Conservation (phyloP, 805 yeast genomes). For the Wickerhamomyces pijperi region DNA sequence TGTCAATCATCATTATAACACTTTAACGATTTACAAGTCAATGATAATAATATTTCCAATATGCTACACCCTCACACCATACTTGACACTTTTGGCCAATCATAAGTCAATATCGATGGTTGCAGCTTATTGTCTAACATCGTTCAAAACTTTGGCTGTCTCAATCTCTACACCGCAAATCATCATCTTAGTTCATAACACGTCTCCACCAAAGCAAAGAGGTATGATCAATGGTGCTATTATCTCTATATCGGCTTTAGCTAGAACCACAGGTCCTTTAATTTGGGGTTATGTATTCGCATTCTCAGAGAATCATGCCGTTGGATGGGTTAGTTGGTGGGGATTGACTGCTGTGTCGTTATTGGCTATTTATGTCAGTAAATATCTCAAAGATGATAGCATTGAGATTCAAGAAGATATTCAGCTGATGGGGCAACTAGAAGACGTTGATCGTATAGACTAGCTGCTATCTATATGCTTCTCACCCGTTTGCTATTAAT, state of each 20-base stretch:
- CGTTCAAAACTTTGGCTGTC: slow-evolving; percentile 27
- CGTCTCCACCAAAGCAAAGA: slow-evolving; percentile 40
- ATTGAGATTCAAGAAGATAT: too few species aligned
- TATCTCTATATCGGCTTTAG: slow-evolving; percentile 40
- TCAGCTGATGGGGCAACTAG: too few species aligned
- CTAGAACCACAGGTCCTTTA: slow-evolving; percentile 47
- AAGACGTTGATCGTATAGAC: too few species aligned
- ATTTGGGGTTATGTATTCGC: slow-evolving; percentile 40
- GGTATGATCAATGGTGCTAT: slow-evolving; percentile 51
- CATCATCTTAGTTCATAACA: slow-evolving; percentile 40
- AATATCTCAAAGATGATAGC: slow-evolving; percentile 12
- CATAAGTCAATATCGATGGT: slow-evolving; percentile 3
- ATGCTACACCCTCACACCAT: slow-evolving; percentile 35
- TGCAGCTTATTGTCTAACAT: slow-evolving; percentile 17
- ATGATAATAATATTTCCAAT: slow-evolving; percentile 32
- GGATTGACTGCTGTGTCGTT: slow-evolving; percentile 16
- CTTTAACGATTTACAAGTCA: slow-evolving; percentile 31
- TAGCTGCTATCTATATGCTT: too few species aligned
- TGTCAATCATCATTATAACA: slow-evolving; percentile 35
- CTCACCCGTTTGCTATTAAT: too few species aligned
- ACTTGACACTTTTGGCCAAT: slow-evolving; percentile 30
- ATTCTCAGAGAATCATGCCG: slow-evolving; percentile 20
- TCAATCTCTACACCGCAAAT: slow-evolving; percentile 44
- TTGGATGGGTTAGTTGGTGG: slow-evolving; percentile 26
- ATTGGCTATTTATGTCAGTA: slow-evolving; percentile 20